A percentile compares a stretch with the other conserved stretches of the same genome.
Evolutionary conservation across 768 basidiomycete genomes (phyloP).

Genomic region (Pleurotus pulmonarius): DNA sequence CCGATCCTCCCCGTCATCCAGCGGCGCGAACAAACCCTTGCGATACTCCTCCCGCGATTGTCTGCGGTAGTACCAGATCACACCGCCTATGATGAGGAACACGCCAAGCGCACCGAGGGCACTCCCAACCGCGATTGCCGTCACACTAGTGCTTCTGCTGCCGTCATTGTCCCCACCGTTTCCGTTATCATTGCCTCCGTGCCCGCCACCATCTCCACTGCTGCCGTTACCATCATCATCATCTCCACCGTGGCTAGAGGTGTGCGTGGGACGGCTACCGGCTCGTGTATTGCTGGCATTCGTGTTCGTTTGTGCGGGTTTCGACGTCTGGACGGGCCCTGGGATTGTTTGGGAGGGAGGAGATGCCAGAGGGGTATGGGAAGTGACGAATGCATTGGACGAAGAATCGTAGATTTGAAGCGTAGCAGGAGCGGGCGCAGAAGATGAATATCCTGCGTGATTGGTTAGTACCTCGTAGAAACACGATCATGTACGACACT

Average conservation of each 20-base stretch:
- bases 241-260: conserved; percentile 9
- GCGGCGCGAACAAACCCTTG: conserved; percentile 15
- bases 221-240: conserved; percentile 8
- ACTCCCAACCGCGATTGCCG: conserved; percentile 59
- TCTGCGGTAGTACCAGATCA: conserved; percentile 34
- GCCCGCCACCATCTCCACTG: conserved; percentile 9
- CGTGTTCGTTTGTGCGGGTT: background rate
- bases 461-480: background rate
- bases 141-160: conserved; percentile 19
- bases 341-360: conserved; percentile 31
- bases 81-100: conserved; percentile 34
- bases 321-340: conserved; percentile 25
- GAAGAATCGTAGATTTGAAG: conserved; percentile 51
- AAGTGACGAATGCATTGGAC: conserved; percentile 36
- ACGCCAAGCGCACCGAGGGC: conserved; percentile 51
- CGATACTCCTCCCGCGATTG: conserved; percentile 12
- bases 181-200: conserved; percentile 17
- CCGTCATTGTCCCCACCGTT: conserved; percentile 13
- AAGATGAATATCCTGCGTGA: conserved; percentile 40
- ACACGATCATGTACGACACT: conserved; percentile 16
- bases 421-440: conserved; percentile 49
- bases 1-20: conserved; percentile 21
- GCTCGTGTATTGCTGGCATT: background rate
- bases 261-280: conserved; percentile 14
- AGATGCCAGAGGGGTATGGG: conserved; percentile 34